These are phyloP conservation scores for Dendryphion nanum DNA, from an alignment of 2,329 filamentous ascomycete genomes.

Conservation along the genomic window DNA sequence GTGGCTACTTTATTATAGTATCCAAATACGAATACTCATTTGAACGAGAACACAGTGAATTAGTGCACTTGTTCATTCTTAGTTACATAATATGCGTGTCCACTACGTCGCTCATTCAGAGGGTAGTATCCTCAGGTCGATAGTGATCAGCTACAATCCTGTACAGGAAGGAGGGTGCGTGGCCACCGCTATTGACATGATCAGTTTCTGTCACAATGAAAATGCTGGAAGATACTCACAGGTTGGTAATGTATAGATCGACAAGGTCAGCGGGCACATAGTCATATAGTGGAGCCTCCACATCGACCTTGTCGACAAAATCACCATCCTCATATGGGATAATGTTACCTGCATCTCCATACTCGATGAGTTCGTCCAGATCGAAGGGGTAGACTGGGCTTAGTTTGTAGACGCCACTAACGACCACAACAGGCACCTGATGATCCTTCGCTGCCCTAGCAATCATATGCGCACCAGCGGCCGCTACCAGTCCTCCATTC, in stretches of 20 bases:
- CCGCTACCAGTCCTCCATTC: slow-evolving; percentile 81
- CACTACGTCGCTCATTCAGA: slow-evolving; percentile 33
- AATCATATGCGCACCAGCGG: slow-evolving; percentile 79
- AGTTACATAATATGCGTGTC: too few species aligned
- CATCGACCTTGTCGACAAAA: slow-evolving; percentile 73
- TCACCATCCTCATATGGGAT: slow-evolving; percentile 76
- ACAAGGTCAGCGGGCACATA: slow-evolving; percentile 75
- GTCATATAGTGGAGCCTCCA: slow-evolving; percentile 78
- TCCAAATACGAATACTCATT: too few species aligned
- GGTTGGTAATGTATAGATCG: slow-evolving; percentile 81
- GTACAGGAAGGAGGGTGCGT: slow-evolving; percentile 71
- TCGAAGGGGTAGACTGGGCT: slow-evolving; percentile 87
- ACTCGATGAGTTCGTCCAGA: slow-evolving; percentile 78
- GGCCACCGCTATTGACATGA: slow-evolving; percentile 54
- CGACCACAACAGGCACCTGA: slow-evolving; percentile 79
- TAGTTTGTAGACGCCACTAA: slow-evolving; percentile 90
- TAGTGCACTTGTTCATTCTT: too few species aligned
- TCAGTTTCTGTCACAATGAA: slow-evolving; percentile 9
- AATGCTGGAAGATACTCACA: slow-evolving; percentile 53
- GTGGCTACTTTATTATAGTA: too few species aligned
- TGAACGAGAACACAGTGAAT: too few species aligned
- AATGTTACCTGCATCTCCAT: slow-evolving; percentile 75
- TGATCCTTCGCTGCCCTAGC: slow-evolving; percentile 81
- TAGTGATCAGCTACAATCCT: slow-evolving; percentile 74
- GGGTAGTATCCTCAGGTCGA: slow-evolving; percentile 67